Conservation (phyloP, 108 stramenopile species). For the Nitzschia palea region DNA sequence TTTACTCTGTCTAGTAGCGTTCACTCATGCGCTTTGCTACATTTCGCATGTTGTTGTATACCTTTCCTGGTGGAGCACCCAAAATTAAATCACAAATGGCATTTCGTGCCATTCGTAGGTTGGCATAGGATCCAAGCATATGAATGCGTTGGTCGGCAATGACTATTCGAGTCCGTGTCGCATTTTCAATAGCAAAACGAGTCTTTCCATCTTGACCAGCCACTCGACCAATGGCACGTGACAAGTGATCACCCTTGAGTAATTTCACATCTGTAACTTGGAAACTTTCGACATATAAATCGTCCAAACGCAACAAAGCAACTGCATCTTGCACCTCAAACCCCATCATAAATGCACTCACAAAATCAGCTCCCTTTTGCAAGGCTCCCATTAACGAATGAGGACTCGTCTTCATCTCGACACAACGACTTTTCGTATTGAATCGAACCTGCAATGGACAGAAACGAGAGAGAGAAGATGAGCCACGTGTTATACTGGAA, state of each 20-base stretch:
- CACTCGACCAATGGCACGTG: conserved; percentile 96
- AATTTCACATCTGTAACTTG: conserved; percentile 97
- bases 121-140: conserved; percentile 93
- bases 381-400: conserved; percentile 88
- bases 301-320: conserved; percentile 96
- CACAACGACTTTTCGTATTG: conserved; percentile 95
- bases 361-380: conserved; percentile 97
- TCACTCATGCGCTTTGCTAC: conserved; percentile 97
- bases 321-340: conserved; percentile 99
- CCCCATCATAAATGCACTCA: conserved; percentile 97
- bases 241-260: conserved; percentile 94
- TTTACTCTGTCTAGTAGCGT: no score
- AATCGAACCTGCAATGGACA: conserved; percentile 76
- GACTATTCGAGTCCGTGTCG: conserved; percentile 96
- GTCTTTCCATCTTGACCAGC: conserved; percentile 99
- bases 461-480: not conserved
- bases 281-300: conserved; percentile 97
- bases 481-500: not conserved
- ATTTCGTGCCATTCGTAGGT: conserved; percentile 97
- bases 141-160: conserved; percentile 97
- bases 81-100: conserved; percentile 98
- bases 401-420: conserved; percentile 94
- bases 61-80: conserved; percentile 99
- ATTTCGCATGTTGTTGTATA: conserved; percentile 99
- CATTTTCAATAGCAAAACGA: conserved; percentile 99